A percentile compares a stretch with the other conserved stretches of the same genome.
phyloP scores from a whole-genome alignment of 305 asterid species.

The Rubia tinctorum region DNA sequence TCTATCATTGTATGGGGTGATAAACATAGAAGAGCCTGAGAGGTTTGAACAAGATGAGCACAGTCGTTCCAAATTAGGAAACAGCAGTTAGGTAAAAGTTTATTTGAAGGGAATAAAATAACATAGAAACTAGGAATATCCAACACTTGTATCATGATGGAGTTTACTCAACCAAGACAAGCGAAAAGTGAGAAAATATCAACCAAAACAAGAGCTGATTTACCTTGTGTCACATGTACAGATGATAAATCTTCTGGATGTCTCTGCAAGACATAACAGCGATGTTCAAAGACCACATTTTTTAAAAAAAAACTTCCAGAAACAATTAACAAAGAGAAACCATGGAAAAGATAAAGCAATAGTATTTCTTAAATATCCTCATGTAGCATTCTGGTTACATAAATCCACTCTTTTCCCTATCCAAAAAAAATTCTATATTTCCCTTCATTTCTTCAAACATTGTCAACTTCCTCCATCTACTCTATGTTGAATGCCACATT shows the following conservation, averaged over 20 bases:
- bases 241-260: constrained; percentile 32
- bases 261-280: constrained; percentile 44
- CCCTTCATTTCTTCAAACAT: background rate
- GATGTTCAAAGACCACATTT: constrained; percentile 6
- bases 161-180: background rate
- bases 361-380: background rate
- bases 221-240: constrained; percentile 46
- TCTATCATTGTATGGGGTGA: constrained; percentile 39
- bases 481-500: background rate
- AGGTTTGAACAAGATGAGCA: constrained; percentile 20
- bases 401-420: background rate
- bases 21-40: constrained; percentile 25
- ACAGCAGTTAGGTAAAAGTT: constrained; percentile 23
- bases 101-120: background rate
- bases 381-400: background rate
- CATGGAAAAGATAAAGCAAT: background rate
- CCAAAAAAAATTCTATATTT: background rate
- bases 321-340: background rate
- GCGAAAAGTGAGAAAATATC: background rate
- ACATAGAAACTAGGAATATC: constrained; percentile 10
- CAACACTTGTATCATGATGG: background rate
- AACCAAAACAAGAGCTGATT: constrained; percentile 26
- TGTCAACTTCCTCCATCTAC: background rate
- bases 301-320: background rate
- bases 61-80: constrained; percentile 24